Base-by-base conservation (phyloP, 257 asterid genomes). In the Paraleonurus japonicus region DNA sequence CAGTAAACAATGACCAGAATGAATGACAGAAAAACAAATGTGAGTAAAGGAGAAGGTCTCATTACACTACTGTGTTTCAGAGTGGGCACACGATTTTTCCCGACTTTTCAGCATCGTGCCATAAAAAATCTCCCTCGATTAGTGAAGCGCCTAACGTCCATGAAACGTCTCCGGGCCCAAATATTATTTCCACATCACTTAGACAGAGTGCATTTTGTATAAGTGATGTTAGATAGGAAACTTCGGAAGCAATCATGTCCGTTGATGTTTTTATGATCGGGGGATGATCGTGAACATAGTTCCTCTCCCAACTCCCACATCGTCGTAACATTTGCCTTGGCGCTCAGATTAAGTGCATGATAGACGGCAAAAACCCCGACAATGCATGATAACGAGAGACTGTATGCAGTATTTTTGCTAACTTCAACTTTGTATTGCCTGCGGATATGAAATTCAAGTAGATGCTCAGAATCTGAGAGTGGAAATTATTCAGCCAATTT, bases 121-220 rank as follows among this genome's bases (percentile, higher is more conserved):
- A 83, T 33, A 82, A 51, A 54, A 80, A 84, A 15, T 81, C 89
- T 55, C 91, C 95, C 76, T 91, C 96, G 20, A 87, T 62, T 17
- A 89, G 71, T 24, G 97, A 90, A 73, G 95, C 91, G 6, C 96
- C 97, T 77, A 89, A 72, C 6, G 95, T 85, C 97, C 97, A 91
- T 47, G 97, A 83, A 69, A 89, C 65, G 30, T 91, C 92, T 22
- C 89, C 90, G 1, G 97, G 95, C 30, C 97, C 92, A 60, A 91
- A 91, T 60, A 75, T 64, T 69, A 91, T 81, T 27, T 91, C 92
- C n/a, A 17, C 74, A 41, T 76, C 74, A 12, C 84, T 37, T n/a
- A 91, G 86, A 64, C 97, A 91, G 13, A 91, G 86, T 45, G 90
- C 83, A 43, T 89, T 83, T 75, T 82, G 81, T 53, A 89, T 65